Evolutionary conservation across 2,329 filamentous ascomycete genomes (phyloP).

Genomic region (Chrysoporthe puriensis): DNA sequence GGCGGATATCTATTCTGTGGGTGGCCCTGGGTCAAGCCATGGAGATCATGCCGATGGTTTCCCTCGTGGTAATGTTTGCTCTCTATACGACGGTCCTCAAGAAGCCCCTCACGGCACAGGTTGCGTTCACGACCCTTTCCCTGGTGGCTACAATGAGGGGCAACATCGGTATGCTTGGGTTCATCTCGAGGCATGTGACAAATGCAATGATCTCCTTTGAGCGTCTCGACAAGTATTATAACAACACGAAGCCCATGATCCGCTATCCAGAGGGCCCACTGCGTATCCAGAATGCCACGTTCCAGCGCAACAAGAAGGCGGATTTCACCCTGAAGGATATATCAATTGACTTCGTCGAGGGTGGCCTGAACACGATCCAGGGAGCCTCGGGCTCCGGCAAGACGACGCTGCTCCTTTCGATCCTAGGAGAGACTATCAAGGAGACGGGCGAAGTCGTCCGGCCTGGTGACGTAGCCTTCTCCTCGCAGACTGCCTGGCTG

Average conservation of each 20-base stretch:
- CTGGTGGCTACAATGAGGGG: slow-evolving; percentile 57
- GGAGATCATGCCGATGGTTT: slow-evolving; percentile 55
- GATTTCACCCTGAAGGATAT: slow-evolving; percentile 53
- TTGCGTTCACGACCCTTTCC: slow-evolving; percentile 60
- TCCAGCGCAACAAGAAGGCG: slow-evolving; percentile 54
- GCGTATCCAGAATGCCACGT: slow-evolving; percentile 49
- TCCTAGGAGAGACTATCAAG: slow-evolving; percentile 58
- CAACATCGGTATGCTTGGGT: slow-evolving; percentile 55
- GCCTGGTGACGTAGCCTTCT: slow-evolving; percentile 58
- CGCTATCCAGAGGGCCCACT: slow-evolving; percentile 55
- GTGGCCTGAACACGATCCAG: slow-evolving; percentile 57
- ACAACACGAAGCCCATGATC: slow-evolving; percentile 51
- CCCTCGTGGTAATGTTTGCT: slow-evolving; percentile 58
- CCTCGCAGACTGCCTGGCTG: slow-evolving; percentile 61
- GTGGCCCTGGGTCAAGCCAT: slow-evolving; percentile 52
- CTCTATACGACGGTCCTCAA: slow-evolving; percentile 53
- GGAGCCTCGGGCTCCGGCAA: slow-evolving; percentile 62
- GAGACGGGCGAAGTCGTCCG: slow-evolving; percentile 52
- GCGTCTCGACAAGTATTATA: slow-evolving; percentile 59
- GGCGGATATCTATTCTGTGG: slow-evolving; percentile 54
- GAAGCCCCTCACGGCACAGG: slow-evolving; percentile 55
- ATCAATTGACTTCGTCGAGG: slow-evolving; percentile 55
- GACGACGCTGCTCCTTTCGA: slow-evolving; percentile 57
- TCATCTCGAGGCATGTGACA: slow-evolving; percentile 46
- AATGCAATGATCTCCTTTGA: slow-evolving; percentile 52